These are phyloP conservation scores for Taiozyma sp. DNA, from an alignment of 1,139 yeast species.

Conservation along the genomic window DNA sequence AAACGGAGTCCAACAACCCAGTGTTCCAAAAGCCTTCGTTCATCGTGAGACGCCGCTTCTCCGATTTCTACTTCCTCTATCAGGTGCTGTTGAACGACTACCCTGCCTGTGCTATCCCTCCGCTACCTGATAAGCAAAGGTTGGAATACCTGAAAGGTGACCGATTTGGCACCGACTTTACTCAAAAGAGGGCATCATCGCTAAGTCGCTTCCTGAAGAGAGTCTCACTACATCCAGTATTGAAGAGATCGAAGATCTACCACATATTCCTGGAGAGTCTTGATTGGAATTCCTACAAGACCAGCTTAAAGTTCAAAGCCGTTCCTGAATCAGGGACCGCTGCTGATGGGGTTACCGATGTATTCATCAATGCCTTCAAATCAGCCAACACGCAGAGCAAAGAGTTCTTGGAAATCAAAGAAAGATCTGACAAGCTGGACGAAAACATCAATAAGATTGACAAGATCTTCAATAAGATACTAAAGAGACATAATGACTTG, in stretches of 20 bases:
- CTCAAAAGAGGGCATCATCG: constrained; percentile 78
- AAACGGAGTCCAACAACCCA: constrained; percentile 50
- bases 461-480: constrained; percentile 65
- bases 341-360: constrained; percentile 56
- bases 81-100: constrained; percentile 69
- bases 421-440: constrained; percentile 74
- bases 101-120: constrained; percentile 86
- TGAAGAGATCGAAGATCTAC: constrained; percentile 66
- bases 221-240: constrained; percentile 64
- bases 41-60: constrained; percentile 69
- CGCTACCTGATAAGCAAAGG: constrained; percentile 89
- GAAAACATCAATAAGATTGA: constrained; percentile 79
- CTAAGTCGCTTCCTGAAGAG: constrained; percentile 71
- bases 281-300: constrained; percentile 81
- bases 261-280: constrained; percentile 72
- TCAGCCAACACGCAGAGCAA: constrained; percentile 69
- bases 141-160: constrained; percentile 95
- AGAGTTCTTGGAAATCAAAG: constrained; percentile 80
- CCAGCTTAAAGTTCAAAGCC: constrained; percentile 44
- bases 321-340: constrained; percentile 15
- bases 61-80: constrained; percentile 76
- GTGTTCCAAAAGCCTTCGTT: constrained; percentile 38
- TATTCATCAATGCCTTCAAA: constrained; percentile 86
- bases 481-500: constrained; percentile 68
- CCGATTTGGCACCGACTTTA: constrained; percentile 74